Evolutionary conservation across 345 rosid genomes (phyloP).

Genomic region (Nephelium lappaceum): DNA sequence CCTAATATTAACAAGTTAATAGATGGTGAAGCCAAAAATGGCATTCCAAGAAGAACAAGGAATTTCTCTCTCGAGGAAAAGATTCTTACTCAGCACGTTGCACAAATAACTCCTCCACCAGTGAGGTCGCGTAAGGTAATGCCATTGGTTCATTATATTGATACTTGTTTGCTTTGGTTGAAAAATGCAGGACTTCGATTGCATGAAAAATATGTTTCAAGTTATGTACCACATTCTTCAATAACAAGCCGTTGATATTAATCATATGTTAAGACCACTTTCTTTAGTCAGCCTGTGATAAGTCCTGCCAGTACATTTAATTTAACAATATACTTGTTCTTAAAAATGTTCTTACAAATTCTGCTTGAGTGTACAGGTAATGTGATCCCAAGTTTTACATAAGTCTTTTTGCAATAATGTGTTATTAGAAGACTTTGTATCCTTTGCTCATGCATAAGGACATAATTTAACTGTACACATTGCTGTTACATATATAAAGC

Average conservation of each 20-base stretch:
- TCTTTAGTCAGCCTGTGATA: not conserved
- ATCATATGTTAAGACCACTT: not conserved
- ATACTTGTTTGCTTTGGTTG: not conserved
- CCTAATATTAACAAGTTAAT: conserved; percentile 24
- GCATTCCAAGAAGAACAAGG: conserved; percentile 42
- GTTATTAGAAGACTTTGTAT: no score
- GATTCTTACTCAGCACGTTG: conserved; percentile 47
- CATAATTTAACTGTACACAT: no score
- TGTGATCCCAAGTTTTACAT: no score
- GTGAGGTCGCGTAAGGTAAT: conserved; percentile 55
- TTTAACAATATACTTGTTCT: no score
- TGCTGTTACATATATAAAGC: not conserved
- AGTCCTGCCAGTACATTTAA: no score
- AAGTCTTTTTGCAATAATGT: no score
- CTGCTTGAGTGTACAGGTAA: no score
- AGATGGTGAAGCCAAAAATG: conserved; percentile 35
- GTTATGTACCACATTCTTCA: not conserved
- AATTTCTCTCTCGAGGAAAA: conserved; percentile 68
- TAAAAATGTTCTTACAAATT: no score
- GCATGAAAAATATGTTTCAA: not conserved
- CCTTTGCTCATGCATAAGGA: no score
- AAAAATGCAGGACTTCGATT: not conserved
- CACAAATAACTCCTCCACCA: conserved; percentile 37
- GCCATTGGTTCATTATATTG: not conserved
- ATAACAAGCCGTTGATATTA: not conserved